Evolutionary conservation across 805 yeast genomes (phyloP).

Genomic region (Dipodascus albidus): DNA sequence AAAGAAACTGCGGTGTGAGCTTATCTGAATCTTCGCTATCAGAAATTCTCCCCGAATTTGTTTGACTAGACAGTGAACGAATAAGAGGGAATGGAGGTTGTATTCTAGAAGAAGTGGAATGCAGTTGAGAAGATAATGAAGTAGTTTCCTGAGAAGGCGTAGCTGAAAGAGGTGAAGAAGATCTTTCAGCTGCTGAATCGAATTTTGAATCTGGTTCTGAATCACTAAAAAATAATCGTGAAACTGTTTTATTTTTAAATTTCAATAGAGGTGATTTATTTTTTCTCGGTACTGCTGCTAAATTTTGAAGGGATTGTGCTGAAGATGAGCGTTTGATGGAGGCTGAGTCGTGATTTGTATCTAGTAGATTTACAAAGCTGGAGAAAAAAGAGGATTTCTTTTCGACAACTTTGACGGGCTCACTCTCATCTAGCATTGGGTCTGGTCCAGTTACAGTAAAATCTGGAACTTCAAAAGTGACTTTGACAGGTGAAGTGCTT

Average conservation of each 20-base stretch:
- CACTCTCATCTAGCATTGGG: too few relatives aligned
- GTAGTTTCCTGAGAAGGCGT: background rate
- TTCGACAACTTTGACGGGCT: background rate
- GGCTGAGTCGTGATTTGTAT: background rate
- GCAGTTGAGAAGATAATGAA: background rate
- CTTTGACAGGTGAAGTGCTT: background rate
- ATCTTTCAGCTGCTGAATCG: background rate
- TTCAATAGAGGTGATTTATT: background rate
- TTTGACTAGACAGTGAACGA: background rate
- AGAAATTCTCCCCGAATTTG: background rate
- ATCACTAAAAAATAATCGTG: background rate
- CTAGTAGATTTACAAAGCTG: background rate
- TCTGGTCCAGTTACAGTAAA: background rate
- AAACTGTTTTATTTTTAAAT: background rate
- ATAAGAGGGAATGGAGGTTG: background rate
- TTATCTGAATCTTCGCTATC: background rate
- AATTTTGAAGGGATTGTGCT: background rate
- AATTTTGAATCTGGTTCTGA: background rate
- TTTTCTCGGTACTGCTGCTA: background rate
- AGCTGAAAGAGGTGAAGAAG: background rate
- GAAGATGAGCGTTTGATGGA: background rate
- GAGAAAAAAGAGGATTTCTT: background rate
- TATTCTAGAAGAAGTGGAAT: background rate
- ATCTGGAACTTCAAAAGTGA: background rate
- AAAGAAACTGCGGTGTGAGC: background rate